Percentiles rank a stretch among this genome's conserved stretches.
These are phyloP conservation scores for Teratosphaeria epicoccoides DNA, from an alignment of 2,329 filamentous ascomycete species.

Conservation along the genomic window DNA sequence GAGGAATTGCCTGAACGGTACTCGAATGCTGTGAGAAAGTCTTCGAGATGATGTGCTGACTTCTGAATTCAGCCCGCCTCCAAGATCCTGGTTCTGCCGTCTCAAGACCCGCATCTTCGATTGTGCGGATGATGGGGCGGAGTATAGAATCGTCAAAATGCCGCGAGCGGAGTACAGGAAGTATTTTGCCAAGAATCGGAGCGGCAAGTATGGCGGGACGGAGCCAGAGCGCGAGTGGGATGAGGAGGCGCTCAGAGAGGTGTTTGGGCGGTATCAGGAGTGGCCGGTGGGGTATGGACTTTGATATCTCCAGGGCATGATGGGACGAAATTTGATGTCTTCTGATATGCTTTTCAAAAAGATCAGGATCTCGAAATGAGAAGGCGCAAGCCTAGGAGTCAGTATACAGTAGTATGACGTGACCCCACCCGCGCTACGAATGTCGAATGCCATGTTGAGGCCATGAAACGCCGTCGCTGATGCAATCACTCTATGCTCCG, in stretches of 20 bases:
- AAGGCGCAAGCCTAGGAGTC: too few species aligned
- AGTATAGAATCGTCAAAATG: constrained; percentile 23
- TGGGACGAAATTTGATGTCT: too few species aligned
- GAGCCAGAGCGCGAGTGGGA: constrained; percentile 22
- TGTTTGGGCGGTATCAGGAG: background rate
- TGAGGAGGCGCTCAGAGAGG: background rate
- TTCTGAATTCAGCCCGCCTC: constrained; percentile 11
- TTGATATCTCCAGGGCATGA: too few species aligned
- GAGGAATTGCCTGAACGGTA: constrained; percentile 15
- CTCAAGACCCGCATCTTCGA: constrained; percentile 16
- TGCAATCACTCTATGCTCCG: background rate
- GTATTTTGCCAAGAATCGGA: constrained; percentile 15
- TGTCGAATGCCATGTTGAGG: too few species aligned
- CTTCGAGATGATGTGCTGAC: background rate
- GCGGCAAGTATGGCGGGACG: constrained; percentile 21
- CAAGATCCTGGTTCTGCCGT: constrained; percentile 18
- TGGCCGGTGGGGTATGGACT: too few species aligned
- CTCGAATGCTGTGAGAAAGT: background rate
- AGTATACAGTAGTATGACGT: too few species aligned
- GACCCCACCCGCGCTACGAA: too few species aligned
- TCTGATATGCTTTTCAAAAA: too few species aligned
- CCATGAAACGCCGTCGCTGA: background rate
- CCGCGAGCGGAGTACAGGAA: constrained; percentile 20
- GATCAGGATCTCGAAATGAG: too few species aligned
- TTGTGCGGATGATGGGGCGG: constrained; percentile 10